Evolutionary conservation across 2,329 filamentous ascomycete genomes (phyloP), one percentile per base, ranked within the genome.

Genomic region (Thielaviopsis euricoi): DNA sequence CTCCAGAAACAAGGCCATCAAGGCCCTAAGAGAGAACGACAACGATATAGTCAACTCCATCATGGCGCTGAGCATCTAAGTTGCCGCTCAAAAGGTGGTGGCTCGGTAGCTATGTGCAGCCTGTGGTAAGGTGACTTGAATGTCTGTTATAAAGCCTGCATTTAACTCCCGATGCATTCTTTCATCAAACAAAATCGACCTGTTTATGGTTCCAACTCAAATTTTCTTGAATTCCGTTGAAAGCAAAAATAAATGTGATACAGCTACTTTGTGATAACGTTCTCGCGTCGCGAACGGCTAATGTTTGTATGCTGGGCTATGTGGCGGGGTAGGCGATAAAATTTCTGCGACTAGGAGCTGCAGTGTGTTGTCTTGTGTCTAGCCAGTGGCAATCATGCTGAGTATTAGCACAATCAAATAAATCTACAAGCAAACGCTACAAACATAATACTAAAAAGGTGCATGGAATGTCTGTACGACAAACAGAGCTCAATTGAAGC

Each of bases 31-130:
- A 79, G 93, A 97, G 79, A 98, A 98, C 71, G 91, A 97, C 77
- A 96, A 97, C 70, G 93, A 98, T 72, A 98, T 98, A 77, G 93
- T 98, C 79, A 98, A 98, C 81, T 96, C 93, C 67, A 98, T 98
- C 78, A 98, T 98, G 93, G 90, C 91, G 66, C 77, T 98, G 72
- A 89, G 86, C 78, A 84, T 89, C 79, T 90, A 77, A 61, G 46
- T 23, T 33, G 22, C n/a, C 49, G 48, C 22, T 17, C 43, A 48
- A 19, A 48, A 48, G 43, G 43, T n/a, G 43, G 43, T 21, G n/a
- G n/a, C 43, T 48, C 43, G 43, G n/a, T 21, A 48, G 43, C 43
- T 48, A 48, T 48, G 9, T 48, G 43, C 10, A 21, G n/a, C n/a
- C 43, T 21, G n/a, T 48, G 43, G 43, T 19, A 21, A 19, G 21